A percentile compares a stretch with the other conserved stretches of the same genome.
Evolutionary conservation across 2,329 filamentous ascomycete genomes (phyloP).

Genomic region (Chrysoporthe cubensis): DNA sequence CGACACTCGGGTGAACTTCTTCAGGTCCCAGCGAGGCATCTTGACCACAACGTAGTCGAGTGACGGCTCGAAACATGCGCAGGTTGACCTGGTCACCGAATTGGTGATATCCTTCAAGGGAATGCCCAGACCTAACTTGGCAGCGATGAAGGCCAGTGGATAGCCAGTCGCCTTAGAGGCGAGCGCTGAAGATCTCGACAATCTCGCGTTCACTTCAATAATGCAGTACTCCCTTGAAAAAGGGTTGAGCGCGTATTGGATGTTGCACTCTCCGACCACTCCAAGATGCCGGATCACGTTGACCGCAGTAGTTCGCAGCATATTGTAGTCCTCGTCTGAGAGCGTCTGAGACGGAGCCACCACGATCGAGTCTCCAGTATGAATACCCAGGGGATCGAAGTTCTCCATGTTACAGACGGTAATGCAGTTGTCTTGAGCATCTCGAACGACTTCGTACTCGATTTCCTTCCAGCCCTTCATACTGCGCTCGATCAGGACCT

Average conservation of each 20-base stretch:
- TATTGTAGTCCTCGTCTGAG: conserved; percentile 98
- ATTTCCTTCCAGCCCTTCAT: conserved; percentile 99
- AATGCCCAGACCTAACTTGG: conserved; percentile 93
- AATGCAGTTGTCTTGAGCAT: conserved; percentile 98
- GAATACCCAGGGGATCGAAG: conserved; percentile 95
- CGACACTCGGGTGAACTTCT: conserved; percentile 97
- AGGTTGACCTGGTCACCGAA: conserved; percentile 92
- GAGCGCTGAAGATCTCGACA: conserved; percentile 94
- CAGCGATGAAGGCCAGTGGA: conserved; percentile 92
- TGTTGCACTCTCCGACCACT: conserved; percentile 98
- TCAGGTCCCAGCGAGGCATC: conserved; percentile 98
- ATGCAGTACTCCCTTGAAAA: conserved; percentile 98
- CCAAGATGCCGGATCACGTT: conserved; percentile 98
- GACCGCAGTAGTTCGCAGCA: conserved; percentile 96
- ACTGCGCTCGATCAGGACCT: conserved; percentile 94
- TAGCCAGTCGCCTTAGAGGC: conserved; percentile 98
- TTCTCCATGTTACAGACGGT: conserved; percentile 99
- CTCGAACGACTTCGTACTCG: conserved; percentile 97
- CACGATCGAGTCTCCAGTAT: conserved; percentile 98
- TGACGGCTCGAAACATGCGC: conserved; percentile 97
- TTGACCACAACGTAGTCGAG: conserved; percentile 98
- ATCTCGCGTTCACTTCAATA: conserved; percentile 98
- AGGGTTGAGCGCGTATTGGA: conserved; percentile 95
- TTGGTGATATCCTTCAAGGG: conserved; percentile 96
- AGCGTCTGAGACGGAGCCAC: conserved; percentile 96